Evolutionary conservation across 108 stramenopile genomes (phyloP).

Genomic region (Cyclotella distinguenda): DNA sequence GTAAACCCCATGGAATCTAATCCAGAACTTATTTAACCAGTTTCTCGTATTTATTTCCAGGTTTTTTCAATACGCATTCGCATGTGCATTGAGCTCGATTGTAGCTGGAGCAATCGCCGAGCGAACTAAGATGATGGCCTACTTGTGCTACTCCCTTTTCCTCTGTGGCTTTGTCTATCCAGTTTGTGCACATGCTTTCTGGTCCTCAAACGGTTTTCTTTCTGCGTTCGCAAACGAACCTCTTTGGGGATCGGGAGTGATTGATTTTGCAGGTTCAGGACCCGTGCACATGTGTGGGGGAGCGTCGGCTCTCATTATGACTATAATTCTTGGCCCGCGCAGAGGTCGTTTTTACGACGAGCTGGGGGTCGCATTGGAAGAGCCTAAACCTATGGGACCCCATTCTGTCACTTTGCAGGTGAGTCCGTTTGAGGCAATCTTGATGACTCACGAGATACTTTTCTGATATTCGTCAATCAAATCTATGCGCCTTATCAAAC

Average conservation of each 20-base stretch:
- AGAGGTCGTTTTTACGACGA: conserved; percentile 80
- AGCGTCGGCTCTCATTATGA: conserved; percentile 56
- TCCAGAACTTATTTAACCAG: no score
- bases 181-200: conserved; percentile 49
- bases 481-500: neutral
- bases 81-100: conserved; percentile 57
- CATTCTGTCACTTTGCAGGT: conserved; percentile 78
- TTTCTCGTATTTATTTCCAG: neutral
- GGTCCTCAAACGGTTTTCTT: conserved; percentile 47
- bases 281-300: conserved; percentile 75
- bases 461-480: neutral
- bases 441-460: neutral
- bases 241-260: conserved; percentile 59
- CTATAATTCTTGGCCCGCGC: conserved; percentile 65
- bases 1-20: no score
- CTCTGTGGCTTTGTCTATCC: conserved; percentile 70
- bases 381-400: conserved; percentile 68
- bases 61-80: conserved; percentile 67
- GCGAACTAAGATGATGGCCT: conserved; percentile 63
- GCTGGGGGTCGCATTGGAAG: conserved; percentile 56
- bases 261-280: conserved; percentile 83
- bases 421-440: neutral
- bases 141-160: conserved; percentile 60
- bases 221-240: conserved; percentile 51
- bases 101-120: conserved; percentile 80